Base-by-base conservation (phyloP, 1,284 basidiomycete species). In the Trichosporon ovoides region DNA sequence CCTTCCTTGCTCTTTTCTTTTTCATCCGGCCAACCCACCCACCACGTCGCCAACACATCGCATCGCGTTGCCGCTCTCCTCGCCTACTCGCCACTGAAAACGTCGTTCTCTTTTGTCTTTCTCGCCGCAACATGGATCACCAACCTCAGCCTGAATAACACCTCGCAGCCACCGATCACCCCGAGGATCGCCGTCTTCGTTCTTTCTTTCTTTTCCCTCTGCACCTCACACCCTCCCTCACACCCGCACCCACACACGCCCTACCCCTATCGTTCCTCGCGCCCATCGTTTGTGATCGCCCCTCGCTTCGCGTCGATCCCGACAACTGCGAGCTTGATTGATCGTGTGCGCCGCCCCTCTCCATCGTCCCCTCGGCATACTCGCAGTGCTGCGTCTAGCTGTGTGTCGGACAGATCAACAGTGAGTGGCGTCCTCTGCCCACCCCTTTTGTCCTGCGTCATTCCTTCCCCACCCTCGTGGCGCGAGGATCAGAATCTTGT, bases 101-200 rank as follows among this genome's bases (percentile, higher is more conserved):
- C 28, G 28, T 40, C 38, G 28, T 4, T 20, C 19, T 38, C 38
- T 13, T n/a, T 51, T 22, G 9, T 18, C 43, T 46, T 24, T 28
- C 43, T 46, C 12, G 43, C 19, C 28, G 43, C 43, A 46, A 24
- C 24, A 46, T 46, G 43, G 43, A 46, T 46, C 24, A 46, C 28
- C 20, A 46, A 31, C 13, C 24, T 31, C 43, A 46, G 43, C 28
- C 43, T 46, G 22, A 24, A 46, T 46, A 46, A 46, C 22, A 31
- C 28, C 43, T 46, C 43, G 43, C 43, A 46, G 22, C 28, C 43
- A 46, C 43, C 43, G 43, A 46, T 46, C 43, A 46, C 43, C 4
- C 38, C 43, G 43, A 46, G n/a, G 43, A 46, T 46, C 43, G 12
- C 43, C 43, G 22, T 24, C 43, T 46, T 46, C 43, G 43, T 14